These are phyloP conservation scores for Cucurbita maxima DNA, from an alignment of 306 rosid genomes.

Conservation along the genomic window DNA sequence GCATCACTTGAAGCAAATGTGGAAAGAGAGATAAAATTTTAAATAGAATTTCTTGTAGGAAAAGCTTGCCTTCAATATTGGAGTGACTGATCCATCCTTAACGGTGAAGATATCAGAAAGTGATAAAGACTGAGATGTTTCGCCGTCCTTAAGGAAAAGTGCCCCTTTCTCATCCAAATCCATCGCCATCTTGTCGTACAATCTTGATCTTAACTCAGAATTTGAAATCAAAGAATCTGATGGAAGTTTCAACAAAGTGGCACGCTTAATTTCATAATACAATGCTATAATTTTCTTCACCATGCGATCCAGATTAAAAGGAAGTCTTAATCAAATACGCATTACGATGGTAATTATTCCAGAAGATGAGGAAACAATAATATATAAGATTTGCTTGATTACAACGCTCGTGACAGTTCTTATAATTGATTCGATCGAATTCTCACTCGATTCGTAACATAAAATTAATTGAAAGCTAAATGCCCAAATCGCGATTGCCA, in stretches of 20 bases:
- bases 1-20: constrained; percentile 13
- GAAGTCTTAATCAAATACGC: background rate
- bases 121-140: constrained; percentile 82
- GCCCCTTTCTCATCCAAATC: constrained; percentile 81
- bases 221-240: constrained; percentile 27
- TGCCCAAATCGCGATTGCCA: background rate
- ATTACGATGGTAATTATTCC: background rate
- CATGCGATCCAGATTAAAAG: background rate
- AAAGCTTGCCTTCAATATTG: constrained; percentile 49
- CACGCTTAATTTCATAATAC: background rate
- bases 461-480: background rate
- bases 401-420: background rate
- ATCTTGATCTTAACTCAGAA: constrained; percentile 40
- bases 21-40: background rate
- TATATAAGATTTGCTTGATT: background rate
- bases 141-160: constrained; percentile 58
- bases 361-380: background rate
- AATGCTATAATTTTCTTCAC: background rate
- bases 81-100: constrained; percentile 63
- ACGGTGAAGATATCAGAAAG: constrained; percentile 67
- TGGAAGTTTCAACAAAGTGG: constrained; percentile 7
- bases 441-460: background rate
- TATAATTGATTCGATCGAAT: background rate
- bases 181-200: constrained; percentile 63
- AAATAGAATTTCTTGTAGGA: background rate